Conservation (phyloP, 2,329 filamentous ascomycete genomes). For the Chrysoporthe cubensis region DNA sequence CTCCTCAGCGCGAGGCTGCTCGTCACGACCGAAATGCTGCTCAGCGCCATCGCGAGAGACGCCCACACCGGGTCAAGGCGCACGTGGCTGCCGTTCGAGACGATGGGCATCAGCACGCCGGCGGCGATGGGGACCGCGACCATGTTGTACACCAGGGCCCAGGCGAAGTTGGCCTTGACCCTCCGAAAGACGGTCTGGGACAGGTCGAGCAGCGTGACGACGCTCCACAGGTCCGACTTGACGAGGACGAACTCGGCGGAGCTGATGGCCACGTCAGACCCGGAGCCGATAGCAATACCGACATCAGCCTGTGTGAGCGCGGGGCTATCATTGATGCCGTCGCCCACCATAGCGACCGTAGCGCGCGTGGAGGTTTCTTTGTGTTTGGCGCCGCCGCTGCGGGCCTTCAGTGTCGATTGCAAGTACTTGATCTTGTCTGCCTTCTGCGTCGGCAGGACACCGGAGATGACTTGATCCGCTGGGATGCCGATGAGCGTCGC, state of each 20-base stretch:
- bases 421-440: conserved; percentile 70
- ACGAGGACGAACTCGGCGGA: conserved; percentile 83
- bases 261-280: conserved; percentile 82
- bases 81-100: conserved; percentile 57
- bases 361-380: conserved; percentile 43
- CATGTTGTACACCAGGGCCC: conserved; percentile 83
- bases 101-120: conserved; percentile 70
- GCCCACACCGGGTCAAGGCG: conserved; percentile 83
- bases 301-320: conserved; percentile 81
- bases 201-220: conserved; percentile 75
- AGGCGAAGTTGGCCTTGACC: conserved; percentile 83
- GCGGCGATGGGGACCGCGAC: conserved; percentile 80
- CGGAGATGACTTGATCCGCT: conserved; percentile 75
- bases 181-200: conserved; percentile 73
- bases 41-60: conserved; percentile 87
- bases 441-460: conserved; percentile 85
- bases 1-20: conserved; percentile 76
- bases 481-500: conserved; percentile 77
- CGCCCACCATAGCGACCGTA: conserved; percentile 81
- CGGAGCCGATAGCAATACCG: conserved; percentile 81
- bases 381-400: conserved; percentile 31
- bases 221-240: conserved; percentile 68
- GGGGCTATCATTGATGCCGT: conserved; percentile 88
- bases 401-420: conserved; percentile 54
- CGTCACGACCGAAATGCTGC: conserved; percentile 84